Base-by-base conservation (phyloP, 2,329 filamentous ascomycete species). In the Talaromyces pinophilus region DNA sequence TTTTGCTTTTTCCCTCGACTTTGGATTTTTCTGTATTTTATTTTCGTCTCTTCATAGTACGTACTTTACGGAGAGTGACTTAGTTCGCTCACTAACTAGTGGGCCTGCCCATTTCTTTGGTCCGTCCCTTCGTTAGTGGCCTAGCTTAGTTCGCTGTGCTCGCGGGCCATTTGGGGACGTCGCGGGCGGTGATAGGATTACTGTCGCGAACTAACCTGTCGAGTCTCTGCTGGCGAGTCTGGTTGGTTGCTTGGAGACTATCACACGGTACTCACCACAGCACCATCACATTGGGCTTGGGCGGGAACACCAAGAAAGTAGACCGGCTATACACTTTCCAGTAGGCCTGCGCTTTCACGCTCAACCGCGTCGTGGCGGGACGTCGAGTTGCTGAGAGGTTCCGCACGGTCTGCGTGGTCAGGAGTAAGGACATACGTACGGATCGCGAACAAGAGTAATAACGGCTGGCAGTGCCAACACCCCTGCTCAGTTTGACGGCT, bases 111-210 rank as follows among this genome's bases (percentile, higher is more conserved):
- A 57, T 57, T 57, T 57, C 52, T 57, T 57, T 57, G 52, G 52
- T 13, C 52, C 52, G 30, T 25, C 30, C 5, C 52, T 19, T 57
- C 30, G 52, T 38, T 57, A 38, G 52, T 22, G 15, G 6, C 6
- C 30, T 33, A 8, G 7, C 2, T 46, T 46, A 33, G 38, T 33
- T 44, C 44, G 40, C 59, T n/a, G 59, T 48, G 59, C 59, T 61
- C 59, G 42, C 52, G 19, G 60, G 46, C 60, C 33, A 38, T 35
- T 62, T 62, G 46, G 60, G n/a, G 17, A 38, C 52, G 28, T 55
- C 52, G 52, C 30, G 30, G 33, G 40, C n/a, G 52, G 30, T 57
- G 30, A 57, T 38, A 38, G 52, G 52, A 35, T n/a, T 19, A 22
- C n/a, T 1, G 48, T n/a, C 25, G 6, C 25, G 15, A 52, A 52